These are phyloP conservation scores for Candida dubliniensis DNA, from an alignment of 1,139 yeast genomes.

Conservation along the genomic window DNA sequence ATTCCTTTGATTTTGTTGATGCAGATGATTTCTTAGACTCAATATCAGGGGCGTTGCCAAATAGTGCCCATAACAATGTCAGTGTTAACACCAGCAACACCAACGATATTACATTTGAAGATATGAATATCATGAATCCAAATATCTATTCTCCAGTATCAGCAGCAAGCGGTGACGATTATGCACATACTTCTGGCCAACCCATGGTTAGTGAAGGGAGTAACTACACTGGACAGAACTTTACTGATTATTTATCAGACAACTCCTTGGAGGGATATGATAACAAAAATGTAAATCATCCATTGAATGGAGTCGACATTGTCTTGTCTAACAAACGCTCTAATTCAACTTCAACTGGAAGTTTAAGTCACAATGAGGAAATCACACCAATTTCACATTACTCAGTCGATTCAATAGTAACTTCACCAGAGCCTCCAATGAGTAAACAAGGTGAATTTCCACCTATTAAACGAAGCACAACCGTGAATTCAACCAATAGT, in stretches of 20 bases:
- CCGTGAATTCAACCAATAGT: background rate
- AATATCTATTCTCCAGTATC: slow-evolving; percentile 13
- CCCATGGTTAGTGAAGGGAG: slow-evolving; percentile 3
- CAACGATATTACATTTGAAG: slow-evolving; percentile 3
- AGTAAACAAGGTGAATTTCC: slow-evolving; percentile 8
- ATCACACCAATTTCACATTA: slow-evolving; percentile 29
- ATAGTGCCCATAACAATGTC: background rate
- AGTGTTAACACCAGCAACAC: background rate
- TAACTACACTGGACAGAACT: slow-evolving; percentile 8
- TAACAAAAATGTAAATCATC: background rate
- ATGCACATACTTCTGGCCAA: slow-evolving; percentile 3
- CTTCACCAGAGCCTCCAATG: slow-evolving; percentile 32
- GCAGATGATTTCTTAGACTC: slow-evolving; percentile 37
- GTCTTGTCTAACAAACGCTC: slow-evolving; percentile 9
- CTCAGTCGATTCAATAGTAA: slow-evolving; percentile 27
- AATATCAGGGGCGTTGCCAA: slow-evolving; percentile 26
- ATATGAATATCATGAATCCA: slow-evolving; percentile 4
- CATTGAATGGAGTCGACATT: slow-evolving; percentile 1
- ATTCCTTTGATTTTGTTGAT: slow-evolving; percentile 31
- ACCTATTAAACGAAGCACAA: background rate
- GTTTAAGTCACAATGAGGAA: slow-evolving; percentile 11
- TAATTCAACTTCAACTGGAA: slow-evolving; percentile 11
- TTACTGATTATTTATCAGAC: slow-evolving; percentile 10
- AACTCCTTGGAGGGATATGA: slow-evolving; percentile 12
- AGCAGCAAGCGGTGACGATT: slow-evolving; percentile 12